Evolutionary conservation across 2,329 filamentous ascomycete genomes (phyloP), one percentile per base, ranked within the genome.

Genomic region (Thermothelomyces thermophilus): DNA sequence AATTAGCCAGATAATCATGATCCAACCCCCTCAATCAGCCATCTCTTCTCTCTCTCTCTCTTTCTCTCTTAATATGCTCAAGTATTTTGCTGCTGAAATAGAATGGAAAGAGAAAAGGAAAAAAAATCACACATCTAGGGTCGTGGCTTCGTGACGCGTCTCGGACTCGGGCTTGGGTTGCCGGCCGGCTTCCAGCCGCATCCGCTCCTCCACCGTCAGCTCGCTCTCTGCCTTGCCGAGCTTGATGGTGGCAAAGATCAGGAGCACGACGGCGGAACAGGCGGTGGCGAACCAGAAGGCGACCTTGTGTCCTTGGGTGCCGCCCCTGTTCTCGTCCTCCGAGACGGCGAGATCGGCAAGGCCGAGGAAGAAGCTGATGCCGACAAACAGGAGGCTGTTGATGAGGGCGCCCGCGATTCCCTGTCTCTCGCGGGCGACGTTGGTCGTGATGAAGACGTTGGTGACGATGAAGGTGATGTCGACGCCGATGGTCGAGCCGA

Each of bases 361-460:
- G 0, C 83, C 85, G 5, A 90, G 72, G 68, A 82, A 81, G 45
- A 90, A 73, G 1, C 84, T 83, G 59, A 89, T 84, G 9, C 84
- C 83, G 8, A 90, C 71, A 59, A 87, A 86, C 26, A 89, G 63
- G 2, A 88, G 67, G 41, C 79, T 82, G 66, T 86, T 88, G 60
- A 86, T 82, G 40, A 90, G 65, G 0, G 81, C 85, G 1, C 86
- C 84, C 0, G 85, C 86, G 0, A 88, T 71, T 0, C 84, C 86
- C 63, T 91, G 87, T 43, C 81, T 73, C 11, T 77, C 73, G 4
- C 73, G 72, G 0, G 86, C 84, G 55, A 90, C 71, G 13, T 77
- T 79, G 0, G 85, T 89, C 0, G 85, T 89, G 63, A 89, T 85
- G 66, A 87, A 90, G 52, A 90, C 77, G 60, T 86, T 90, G 16